Base-by-base conservation (phyloP, 2,329 filamentous ascomycete species). In the Pseudopithomyces chartarum region DNA sequence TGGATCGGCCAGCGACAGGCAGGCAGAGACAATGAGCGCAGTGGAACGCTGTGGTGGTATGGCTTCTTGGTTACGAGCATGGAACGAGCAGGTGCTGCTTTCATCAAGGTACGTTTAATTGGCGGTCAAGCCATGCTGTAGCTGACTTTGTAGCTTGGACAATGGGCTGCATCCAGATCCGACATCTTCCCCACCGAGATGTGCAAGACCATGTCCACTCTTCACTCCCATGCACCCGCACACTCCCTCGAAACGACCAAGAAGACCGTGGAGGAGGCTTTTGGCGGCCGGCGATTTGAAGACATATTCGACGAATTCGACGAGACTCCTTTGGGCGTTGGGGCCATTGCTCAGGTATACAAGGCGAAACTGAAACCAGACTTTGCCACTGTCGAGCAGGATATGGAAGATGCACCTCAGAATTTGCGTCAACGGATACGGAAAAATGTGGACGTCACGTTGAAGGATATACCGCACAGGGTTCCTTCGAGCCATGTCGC, bases 221-320 rank as follows among this genome's bases (percentile, higher is more conserved):
- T 99, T 44, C 95, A 99, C 78, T 97, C 95, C 1, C 87, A 98
- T 73, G 94, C 95, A 0, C 93, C 94, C 0, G 93, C 95, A 1
- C 95, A 99, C 76, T 92, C 93, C 0, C 81, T 99, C 51, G 82
- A 85, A 47, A 83, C 86, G 22, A 97, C 95, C 0, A 92, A 91
- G 73, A 81, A 82, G 62, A 98, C 87, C 2, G 88, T 99, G 23
- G 84, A 87, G 64, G 85, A 86, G 34, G 93, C 95, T 0, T 99
- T 99, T 70, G 86, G 87, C 56, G 91, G 90, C 1, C 84, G 90
- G 54, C 68, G 77, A 0, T 97, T 99, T 62, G 87, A 94, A 12
- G 91, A 96, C 5, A 97, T 99, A 57, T 99, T 99, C 67, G 91
- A 96, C 29, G 95, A 98, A 73, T 99, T 99, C 64, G 84, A 97